Evolutionary conservation across 768 basidiomycete species (phyloP).

Genomic region (Cyclocybe aegerita): DNA sequence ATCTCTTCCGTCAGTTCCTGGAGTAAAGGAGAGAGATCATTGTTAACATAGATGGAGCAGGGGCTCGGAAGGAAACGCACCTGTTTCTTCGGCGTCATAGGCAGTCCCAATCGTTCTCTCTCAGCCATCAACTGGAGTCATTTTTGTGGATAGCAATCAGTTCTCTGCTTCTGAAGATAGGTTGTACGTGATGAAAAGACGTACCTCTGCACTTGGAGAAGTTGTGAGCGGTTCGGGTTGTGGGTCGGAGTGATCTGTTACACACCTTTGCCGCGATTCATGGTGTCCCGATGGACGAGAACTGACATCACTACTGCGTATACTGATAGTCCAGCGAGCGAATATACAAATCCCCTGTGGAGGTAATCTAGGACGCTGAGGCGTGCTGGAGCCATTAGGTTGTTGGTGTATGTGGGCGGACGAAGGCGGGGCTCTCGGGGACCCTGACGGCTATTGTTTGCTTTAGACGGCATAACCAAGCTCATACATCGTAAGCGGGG

Average conservation of each 20-base stretch:
- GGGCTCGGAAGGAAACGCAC: constrained; percentile 17
- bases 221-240: constrained; percentile 6
- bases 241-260: constrained; percentile 5
- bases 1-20: constrained; percentile 35
- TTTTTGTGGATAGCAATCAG: not conserved
- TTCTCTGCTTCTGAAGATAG: constrained; percentile 1
- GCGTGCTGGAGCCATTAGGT: constrained; percentile 17
- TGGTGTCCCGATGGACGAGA: constrained; percentile 51
- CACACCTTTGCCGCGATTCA: constrained; percentile 57
- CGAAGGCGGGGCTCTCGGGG: no score
- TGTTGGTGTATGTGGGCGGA: not conserved
- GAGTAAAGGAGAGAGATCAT: constrained; percentile 5
- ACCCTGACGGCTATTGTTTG: no score
- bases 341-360: constrained; percentile 55
- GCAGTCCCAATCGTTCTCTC: constrained; percentile 27
- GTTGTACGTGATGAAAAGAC: constrained; percentile 9
- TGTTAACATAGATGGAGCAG: not conserved
- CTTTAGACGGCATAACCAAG: no score
- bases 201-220: constrained; percentile 28
- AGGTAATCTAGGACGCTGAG: constrained; percentile 16
- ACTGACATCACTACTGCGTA: constrained; percentile 56
- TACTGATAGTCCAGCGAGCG: constrained; percentile 49
- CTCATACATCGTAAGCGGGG: no score
- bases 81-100: constrained; percentile 25
- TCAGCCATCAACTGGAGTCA: constrained; percentile 30